Conservation (phyloP, 2,329 filamentous ascomycete species). For the Paramyrothecium roridum region DNA sequence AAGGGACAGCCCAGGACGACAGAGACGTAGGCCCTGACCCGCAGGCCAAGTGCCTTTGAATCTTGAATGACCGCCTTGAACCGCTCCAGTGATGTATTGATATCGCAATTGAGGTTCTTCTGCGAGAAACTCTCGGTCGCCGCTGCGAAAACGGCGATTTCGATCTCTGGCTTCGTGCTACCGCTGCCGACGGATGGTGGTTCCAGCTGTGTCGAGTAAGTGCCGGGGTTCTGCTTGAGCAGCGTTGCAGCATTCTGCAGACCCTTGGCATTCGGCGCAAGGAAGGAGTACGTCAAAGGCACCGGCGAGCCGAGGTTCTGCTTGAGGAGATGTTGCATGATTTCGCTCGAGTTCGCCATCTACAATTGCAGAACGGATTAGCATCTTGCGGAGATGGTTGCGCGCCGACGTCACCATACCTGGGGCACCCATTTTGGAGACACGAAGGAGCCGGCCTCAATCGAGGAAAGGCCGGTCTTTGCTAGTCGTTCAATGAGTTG, state of each 20-base stretch:
- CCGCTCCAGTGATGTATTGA: slow-evolving; percentile 67
- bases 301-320: slow-evolving; percentile 49
- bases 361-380: slow-evolving; percentile 23
- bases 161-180: slow-evolving; percentile 48
- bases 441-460: slow-evolving; percentile 82
- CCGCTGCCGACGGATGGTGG: slow-evolving; percentile 31
- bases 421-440: slow-evolving; percentile 84
- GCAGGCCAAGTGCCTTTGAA: slow-evolving; percentile 62
- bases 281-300: slow-evolving; percentile 73
- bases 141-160: slow-evolving; percentile 77
- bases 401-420: slow-evolving; percentile 34
- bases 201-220: slow-evolving; percentile 50
- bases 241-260: slow-evolving; percentile 59
- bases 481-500: slow-evolving; percentile 70
- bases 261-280: slow-evolving; percentile 75
- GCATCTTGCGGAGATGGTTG: not conserved
- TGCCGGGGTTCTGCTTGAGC: slow-evolving; percentile 47
- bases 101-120: slow-evolving; percentile 79
- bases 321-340: slow-evolving; percentile 66
- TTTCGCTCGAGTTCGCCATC: slow-evolving; percentile 78
- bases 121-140: slow-evolving; percentile 79
- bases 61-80: slow-evolving; percentile 69
- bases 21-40: slow-evolving; percentile 76
- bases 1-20: slow-evolving; percentile 80
- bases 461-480: slow-evolving; percentile 65